Base-by-base conservation (phyloP, 192 early-diverging fungal species). In the Backusella liffmaniae region DNA sequence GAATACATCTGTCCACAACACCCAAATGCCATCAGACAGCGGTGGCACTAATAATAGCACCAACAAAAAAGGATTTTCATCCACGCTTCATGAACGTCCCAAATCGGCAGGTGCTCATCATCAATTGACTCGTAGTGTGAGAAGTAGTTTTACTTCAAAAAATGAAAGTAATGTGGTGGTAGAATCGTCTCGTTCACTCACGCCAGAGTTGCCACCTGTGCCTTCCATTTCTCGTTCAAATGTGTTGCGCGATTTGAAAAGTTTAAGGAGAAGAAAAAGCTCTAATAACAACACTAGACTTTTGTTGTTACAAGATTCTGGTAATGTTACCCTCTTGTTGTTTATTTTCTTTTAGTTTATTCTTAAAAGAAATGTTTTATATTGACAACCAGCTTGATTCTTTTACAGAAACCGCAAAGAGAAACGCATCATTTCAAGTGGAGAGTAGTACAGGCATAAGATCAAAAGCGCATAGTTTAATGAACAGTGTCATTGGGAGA, bases 1-100 rank as follows among this genome's bases (percentile, higher is more conserved):
- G 1, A 80, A 79, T 42, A 59, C 86, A 56, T 70, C 78, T 41
- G 77, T 78, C 10, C 81, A 83, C 3, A 84, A 84, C 72, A 66
- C 16, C n/a, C 51, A 70, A 26, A 26, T 4, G 2, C 0, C 30
- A 21, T 23, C 41, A 3, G n/a, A 10, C n/a, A 42, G 37, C 16
- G 23, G 41, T 32, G 3, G 32, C 32, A 3, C 32, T 12, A 39
- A 29, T 5, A 44, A 44, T 26, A 42, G n/a, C 71, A 23, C 49
- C 79, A 70, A 81, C 81, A 26, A 76, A 80, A 4, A 77, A 75
- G 44, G 85, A 79, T 12, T 82, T 77, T 46, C 36, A 80, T 59
- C 76, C n/a, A 83, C 76, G 46, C 15, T 83, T n/a, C 79, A 84
- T 3, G 73, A 78, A 49, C 69, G 67, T 30, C 69, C 69, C 26